phyloP scores from a whole-genome alignment of 306 rosid genomes.

The Ochetophila trinervis region DNA sequence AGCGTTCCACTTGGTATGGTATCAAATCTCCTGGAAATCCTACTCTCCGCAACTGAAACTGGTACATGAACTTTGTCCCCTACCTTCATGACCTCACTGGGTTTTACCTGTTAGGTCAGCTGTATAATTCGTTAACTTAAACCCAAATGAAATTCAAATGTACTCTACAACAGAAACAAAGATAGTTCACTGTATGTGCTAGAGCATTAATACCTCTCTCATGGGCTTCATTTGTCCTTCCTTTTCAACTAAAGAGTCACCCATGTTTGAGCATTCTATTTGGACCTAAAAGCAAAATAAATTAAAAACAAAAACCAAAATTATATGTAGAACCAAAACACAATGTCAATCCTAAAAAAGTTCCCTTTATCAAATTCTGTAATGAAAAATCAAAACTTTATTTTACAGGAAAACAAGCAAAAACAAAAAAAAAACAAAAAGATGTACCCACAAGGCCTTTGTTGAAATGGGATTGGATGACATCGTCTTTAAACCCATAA shows the following conservation, averaged over 20 bases:
- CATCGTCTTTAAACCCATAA: slow-evolving; percentile 48
- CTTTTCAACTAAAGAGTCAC: slow-evolving; percentile 29
- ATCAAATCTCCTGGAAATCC: slow-evolving; percentile 80
- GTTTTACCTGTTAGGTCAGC: slow-evolving; percentile 67
- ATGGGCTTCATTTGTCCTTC: slow-evolving; percentile 34
- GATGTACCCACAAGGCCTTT: slow-evolving; percentile 70
- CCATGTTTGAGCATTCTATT: slow-evolving; percentile 38
- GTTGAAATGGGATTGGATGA: slow-evolving; percentile 77
- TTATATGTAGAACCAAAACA: not conserved
- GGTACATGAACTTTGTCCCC: slow-evolving; percentile 63
- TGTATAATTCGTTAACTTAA: slow-evolving; percentile 40
- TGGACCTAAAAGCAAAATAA: slow-evolving; percentile 49
- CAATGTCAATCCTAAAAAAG: not conserved
- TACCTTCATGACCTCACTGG: slow-evolving; percentile 63
- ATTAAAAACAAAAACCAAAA: not conserved
- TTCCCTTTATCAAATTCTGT: too few relatives aligned
- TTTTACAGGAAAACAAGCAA: not conserved
- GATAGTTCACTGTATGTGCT: slow-evolving; percentile 9
- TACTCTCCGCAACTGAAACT: slow-evolving; percentile 78
- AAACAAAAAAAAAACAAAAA: not conserved
- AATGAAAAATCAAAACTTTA: not conserved
- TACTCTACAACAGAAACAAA: slow-evolving; percentile 10
- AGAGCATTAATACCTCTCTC: slow-evolving; percentile 56
- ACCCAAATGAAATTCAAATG: slow-evolving; percentile 18
- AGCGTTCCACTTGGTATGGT: slow-evolving; percentile 89